Evolutionary conservation across 345 rosid species (phyloP), one percentile per base, ranked within the genome.

Genomic region (Populus alba): DNA sequence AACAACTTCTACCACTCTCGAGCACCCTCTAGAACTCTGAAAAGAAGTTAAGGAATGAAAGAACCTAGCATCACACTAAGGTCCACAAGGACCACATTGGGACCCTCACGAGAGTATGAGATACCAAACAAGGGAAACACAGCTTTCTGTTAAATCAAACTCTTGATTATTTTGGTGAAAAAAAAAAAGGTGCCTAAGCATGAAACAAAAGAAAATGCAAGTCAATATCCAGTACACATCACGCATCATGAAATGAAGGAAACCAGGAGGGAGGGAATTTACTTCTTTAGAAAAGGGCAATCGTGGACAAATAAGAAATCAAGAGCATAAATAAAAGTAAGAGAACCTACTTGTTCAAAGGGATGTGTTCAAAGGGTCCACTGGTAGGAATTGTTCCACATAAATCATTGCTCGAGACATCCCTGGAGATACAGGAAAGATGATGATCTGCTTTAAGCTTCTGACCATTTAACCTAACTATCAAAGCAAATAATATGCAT

Each of bases 321-420:
- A 12, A 1, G 5, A 23, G 51, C 18, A 18, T 13, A 4, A 23
- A 63, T n/a, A 77, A 7, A 61, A 75, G 12, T 29, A 38, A 55
- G 61, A 49, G 12, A 77, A 72, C 91, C 78, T 89, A 95, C 99
- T 95, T 95, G 87, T 85, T 88, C 75, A 91, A 51, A 63, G 99
- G 96, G 79, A 95, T 90, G 86, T 84, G 97, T 84, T 86, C 88
- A 81, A 96, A 96, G 68, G 99, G 95, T 59, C 99, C 98, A 8
- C 61, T 84, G 63, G 98, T 87, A 79, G 99, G 98, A 85, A 96
- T 94, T 72, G 99, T 94, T 82, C 99, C 99, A 79, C 99, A 96
- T 51, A 96, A 80, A 86, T 94, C 83, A 87, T 96, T 96, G 87
- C 72, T 91, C 3, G 99, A 87, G 66, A 94, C 97, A 82, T 96